Conservation (phyloP, 352 stramenopile species). For the Globisporangium cylindrosporum region DNA sequence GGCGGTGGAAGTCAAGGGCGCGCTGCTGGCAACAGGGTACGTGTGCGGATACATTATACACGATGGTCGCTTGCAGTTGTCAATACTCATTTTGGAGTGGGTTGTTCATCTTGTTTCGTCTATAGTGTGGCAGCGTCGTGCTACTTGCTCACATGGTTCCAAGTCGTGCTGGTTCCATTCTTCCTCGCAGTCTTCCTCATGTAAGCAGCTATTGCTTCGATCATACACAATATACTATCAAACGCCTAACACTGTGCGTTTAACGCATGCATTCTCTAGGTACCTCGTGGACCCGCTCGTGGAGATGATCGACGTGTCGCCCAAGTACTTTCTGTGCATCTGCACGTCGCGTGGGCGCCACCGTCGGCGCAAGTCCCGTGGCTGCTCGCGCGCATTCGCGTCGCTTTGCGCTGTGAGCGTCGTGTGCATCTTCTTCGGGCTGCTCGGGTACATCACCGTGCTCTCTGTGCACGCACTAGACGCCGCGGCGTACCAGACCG, state of each 20-base stretch:
- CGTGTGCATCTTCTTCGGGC: slow-evolving; percentile 84
- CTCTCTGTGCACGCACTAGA: slow-evolving; percentile 83
- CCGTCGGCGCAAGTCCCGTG: slow-evolving; percentile 66
- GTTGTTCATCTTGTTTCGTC: neutral
- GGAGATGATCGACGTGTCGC: slow-evolving; percentile 86
- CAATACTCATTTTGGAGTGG: neutral
- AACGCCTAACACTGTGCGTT: too few relatives aligned
- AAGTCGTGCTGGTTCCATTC: slow-evolving; percentile 82
- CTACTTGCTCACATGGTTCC: slow-evolving; percentile 85
- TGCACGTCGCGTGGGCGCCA: slow-evolving; percentile 78
- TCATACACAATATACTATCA: too few relatives aligned
- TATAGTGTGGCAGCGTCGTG: slow-evolving; percentile 64
- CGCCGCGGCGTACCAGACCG: slow-evolving; percentile 76
- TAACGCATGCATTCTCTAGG: too few relatives aligned
- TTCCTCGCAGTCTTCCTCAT: slow-evolving; percentile 89
- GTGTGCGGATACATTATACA: slow-evolving; percentile 7
- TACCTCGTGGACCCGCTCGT: slow-evolving; percentile 83
- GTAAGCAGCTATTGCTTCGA: slow-evolving; percentile 20
- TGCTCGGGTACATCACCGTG: slow-evolving; percentile 87
- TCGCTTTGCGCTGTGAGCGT: slow-evolving; percentile 81
- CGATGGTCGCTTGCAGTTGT: neutral
- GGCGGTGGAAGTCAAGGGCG: slow-evolving; percentile 80
- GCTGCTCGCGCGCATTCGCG: slow-evolving; percentile 80
- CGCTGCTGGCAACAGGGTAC: slow-evolving; percentile 74
- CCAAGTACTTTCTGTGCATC: slow-evolving; percentile 84